Evolutionary conservation across 768 basidiomycete genomes (phyloP), one percentile per base, ranked within the genome.

Genomic region (Heimioporus sp.): DNA sequence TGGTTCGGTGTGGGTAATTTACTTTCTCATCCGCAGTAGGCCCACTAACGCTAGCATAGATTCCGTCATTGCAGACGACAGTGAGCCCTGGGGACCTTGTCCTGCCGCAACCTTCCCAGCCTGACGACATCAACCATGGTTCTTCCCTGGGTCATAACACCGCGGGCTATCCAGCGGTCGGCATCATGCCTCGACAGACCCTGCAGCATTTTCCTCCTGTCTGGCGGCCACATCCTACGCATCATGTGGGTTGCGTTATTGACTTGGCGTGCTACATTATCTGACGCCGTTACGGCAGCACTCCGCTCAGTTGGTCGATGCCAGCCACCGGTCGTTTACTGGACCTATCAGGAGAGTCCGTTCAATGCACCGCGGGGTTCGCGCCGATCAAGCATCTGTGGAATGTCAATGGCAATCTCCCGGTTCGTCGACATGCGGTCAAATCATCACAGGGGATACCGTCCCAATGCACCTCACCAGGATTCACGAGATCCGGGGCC

Each of bases 401-500:
- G 5, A 3, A 31, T 51, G 49, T 12, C 43, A 32, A 19, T 51
- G 49, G 49, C 43, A 44, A 34, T 5, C 30, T 30, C 36, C 20
- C 30, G 28, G 20, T 32, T 31, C 21, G 10, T 15, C 24, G 11
- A 5, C 43, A 32, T 64, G 62, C 5, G 53, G 44, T 11, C 34
- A 48, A 17, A 9, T 12, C 8, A 34, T 64, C 19, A 46, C 30
- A 0, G 5, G 12, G 2, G 0, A 2, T 20, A 30, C 45, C 1
- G 20, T 53, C 1, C n/a, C 51, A 10, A 7, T 11, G 24, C 63
- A 64, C 21, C 64, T 64, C 2, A 35, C 40, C 2, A 10, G 16
- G n/a, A n/a, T n/a, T 0, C 62, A 64, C 17, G 60, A 57, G 1
- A 50, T 64, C 10, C 15, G 4, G 0, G 10, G 16, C 1, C 52